Evolutionary conservation across 495 filamentous ascomycete species (phyloP).

Genomic region (Penicillium pancosmium): DNA sequence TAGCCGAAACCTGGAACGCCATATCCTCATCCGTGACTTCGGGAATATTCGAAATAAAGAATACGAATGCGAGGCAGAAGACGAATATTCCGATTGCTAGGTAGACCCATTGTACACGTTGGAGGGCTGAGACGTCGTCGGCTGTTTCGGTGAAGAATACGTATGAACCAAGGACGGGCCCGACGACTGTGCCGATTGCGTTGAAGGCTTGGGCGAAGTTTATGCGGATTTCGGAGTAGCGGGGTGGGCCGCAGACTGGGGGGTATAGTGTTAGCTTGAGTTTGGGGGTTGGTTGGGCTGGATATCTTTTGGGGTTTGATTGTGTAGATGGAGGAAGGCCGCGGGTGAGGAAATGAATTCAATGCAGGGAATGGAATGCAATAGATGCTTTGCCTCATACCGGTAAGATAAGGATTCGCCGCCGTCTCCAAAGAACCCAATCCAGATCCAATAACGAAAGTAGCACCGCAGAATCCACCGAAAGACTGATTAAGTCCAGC

Average conservation of each 20-base stretch:
- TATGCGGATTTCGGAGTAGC: slow-evolving; percentile 60
- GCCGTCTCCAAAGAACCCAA: slow-evolving; percentile 58
- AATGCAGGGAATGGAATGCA: too few species aligned
- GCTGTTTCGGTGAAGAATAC: slow-evolving; percentile 62
- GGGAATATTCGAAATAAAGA: slow-evolving; percentile 51
- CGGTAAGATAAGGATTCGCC: slow-evolving; percentile 58
- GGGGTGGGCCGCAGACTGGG: slow-evolving; percentile 52
- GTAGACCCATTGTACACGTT: slow-evolving; percentile 75
- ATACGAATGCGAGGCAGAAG: slow-evolving; percentile 57
- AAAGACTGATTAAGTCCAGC: slow-evolving; percentile 56
- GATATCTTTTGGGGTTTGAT: too few species aligned
- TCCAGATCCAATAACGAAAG: slow-evolving; percentile 60
- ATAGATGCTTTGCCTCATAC: slow-evolving; percentile 18
- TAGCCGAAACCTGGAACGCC: slow-evolving; percentile 52
- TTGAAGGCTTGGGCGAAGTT: slow-evolving; percentile 71
- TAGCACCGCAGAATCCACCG: slow-evolving; percentile 62
- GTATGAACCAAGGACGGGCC: slow-evolving; percentile 66
- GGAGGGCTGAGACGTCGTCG: slow-evolving; percentile 51
- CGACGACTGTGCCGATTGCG: slow-evolving; percentile 66
- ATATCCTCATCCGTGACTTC: slow-evolving; percentile 62
- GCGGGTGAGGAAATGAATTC: too few species aligned
- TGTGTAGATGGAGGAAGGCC: too few species aligned
- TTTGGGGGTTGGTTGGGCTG: neutral
- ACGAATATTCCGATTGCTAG: slow-evolving; percentile 73
- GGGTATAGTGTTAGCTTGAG: neutral